Evolutionary conservation across 305 asterid species (phyloP).

Genomic region (Ajuga reptans): DNA sequence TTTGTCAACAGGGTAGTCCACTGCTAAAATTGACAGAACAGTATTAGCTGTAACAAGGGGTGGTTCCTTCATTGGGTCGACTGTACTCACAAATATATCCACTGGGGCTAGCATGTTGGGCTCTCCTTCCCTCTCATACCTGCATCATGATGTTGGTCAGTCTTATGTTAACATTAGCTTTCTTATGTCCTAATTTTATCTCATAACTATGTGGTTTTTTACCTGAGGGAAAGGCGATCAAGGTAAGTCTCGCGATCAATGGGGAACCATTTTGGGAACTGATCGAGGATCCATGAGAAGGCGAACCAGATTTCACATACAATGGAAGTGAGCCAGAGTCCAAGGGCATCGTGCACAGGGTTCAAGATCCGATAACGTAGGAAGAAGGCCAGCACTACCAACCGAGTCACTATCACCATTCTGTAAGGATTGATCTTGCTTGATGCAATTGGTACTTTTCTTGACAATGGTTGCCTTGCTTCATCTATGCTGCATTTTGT

Average conservation of each 20-base stretch:
- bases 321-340: conserved; percentile 96
- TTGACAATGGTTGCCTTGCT: conserved; percentile 90
- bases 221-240: conserved; percentile 96
- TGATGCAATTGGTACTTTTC: conserved; percentile 96
- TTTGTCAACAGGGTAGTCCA: conserved; percentile 94
- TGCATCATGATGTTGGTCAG: conserved; percentile 27
- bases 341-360: conserved; percentile 90
- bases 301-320: conserved; percentile 98
- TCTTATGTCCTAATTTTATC: not conserved
- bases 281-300: conserved; percentile 95
- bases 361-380: conserved; percentile 84
- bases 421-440: conserved; percentile 93
- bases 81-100: conserved; percentile 89
- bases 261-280: conserved; percentile 98
- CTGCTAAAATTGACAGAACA: conserved; percentile 78
- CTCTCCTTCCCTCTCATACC: conserved; percentile 93
- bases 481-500: conserved; percentile 67
- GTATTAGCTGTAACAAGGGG: conserved; percentile 94
- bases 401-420: conserved; percentile 81
- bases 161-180: not conserved
- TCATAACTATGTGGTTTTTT: not conserved
- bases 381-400: conserved; percentile 67
- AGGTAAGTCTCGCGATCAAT: conserved; percentile 91
- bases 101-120: conserved; percentile 83
- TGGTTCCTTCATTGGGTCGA: conserved; percentile 93